A percentile compares a stretch with the other conserved stretches of the same genome.
phyloP scores from a whole-genome alignment of 257 asterid species.

The Echites panduratus region DNA sequence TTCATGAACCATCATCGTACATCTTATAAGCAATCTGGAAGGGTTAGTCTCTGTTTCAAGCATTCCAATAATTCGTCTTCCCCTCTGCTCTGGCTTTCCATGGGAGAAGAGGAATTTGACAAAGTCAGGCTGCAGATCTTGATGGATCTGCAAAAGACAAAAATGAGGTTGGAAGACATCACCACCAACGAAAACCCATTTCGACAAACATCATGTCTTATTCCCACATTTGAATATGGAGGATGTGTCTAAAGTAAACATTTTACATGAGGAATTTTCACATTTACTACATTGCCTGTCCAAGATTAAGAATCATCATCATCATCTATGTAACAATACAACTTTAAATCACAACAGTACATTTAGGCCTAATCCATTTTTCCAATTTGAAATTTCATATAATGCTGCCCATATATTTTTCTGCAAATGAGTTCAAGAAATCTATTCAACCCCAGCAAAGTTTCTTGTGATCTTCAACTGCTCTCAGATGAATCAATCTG shows the following conservation, averaged over 20 bases:
- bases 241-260: neutral
- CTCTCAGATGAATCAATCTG: constrained; percentile 43
- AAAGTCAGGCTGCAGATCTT: too few species aligned
- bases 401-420: neutral
- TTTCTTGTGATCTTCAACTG: constrained; percentile 6
- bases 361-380: neutral
- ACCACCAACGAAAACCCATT: neutral
- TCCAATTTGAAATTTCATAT: neutral
- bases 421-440: neutral
- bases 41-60: too few species aligned
- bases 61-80: too few species aligned
- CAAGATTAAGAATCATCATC: neutral
- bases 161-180: neutral
- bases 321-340: neutral
- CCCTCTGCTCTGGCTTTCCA: too few species aligned
- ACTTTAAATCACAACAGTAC: neutral
- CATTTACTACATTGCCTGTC: neutral
- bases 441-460: neutral
- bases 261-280: neutral
- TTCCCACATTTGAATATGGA: neutral
- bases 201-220: neutral
- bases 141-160: too few species aligned
- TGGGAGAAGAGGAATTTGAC: too few species aligned
- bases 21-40: too few species aligned
- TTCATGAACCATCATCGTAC: too few species aligned